Conservation (phyloP, 2,329 filamentous ascomycete species). For the Coniochaeta hoffmannii region DNA sequence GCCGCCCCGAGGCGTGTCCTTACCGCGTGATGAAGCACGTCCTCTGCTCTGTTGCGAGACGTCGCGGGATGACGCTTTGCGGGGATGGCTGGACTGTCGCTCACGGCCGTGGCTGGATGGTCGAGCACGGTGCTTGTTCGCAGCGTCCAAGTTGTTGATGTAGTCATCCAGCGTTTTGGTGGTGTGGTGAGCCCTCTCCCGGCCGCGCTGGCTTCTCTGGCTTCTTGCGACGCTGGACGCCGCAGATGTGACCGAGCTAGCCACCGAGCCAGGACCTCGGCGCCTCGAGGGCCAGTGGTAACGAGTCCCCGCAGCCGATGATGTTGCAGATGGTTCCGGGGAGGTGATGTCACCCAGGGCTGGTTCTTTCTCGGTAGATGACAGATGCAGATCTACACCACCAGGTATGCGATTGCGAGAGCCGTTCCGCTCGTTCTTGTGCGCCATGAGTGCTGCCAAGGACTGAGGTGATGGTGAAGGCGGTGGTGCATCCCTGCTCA, state of each 20-base stretch:
- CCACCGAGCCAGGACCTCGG: constrained; percentile 46
- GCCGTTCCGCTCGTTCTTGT: constrained; percentile 55
- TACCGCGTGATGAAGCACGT: constrained; percentile 53
- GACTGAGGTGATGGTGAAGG: constrained; percentile 63
- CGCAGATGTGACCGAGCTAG: constrained; percentile 49
- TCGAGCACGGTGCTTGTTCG: constrained; percentile 46
- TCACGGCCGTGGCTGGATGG: constrained; percentile 40
- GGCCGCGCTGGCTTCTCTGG: constrained; percentile 42
- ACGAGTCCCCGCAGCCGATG: constrained; percentile 33
- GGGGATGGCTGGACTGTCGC: constrained; percentile 40
- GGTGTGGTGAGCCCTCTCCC: constrained; percentile 27
- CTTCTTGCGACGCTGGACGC: constrained; percentile 43
- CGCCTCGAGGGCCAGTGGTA: constrained; percentile 49
- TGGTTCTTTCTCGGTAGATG: constrained; percentile 44
- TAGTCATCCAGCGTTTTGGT: constrained; percentile 71
- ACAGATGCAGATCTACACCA: constrained; percentile 58
- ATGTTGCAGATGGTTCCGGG: constrained; percentile 46
- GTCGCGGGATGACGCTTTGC: constrained; percentile 46
- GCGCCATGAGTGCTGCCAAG: constrained; percentile 54
- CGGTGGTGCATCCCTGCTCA: constrained; percentile 43
- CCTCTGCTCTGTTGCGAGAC: constrained; percentile 65
- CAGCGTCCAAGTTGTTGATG: constrained; percentile 77
- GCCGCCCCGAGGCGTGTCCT: constrained; percentile 50
- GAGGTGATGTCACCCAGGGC: constrained; percentile 44
- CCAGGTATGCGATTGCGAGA: constrained; percentile 74